Evolutionary conservation across 2,329 filamentous ascomycete genomes (phyloP).

Genomic region (Fusarium pseudograminearum): DNA sequence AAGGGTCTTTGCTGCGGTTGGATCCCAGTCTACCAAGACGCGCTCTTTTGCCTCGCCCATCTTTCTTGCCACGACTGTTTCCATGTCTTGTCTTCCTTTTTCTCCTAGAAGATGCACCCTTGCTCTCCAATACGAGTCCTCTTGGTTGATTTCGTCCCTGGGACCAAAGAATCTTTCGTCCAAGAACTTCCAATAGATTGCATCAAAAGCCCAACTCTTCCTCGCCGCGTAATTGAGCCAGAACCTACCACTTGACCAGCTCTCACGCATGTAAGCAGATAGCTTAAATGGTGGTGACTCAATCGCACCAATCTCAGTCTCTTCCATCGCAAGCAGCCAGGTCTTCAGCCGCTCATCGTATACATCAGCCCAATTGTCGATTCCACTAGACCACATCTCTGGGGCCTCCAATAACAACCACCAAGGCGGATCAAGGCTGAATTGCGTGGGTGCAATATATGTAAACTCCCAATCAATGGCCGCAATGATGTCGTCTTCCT

Average conservation of each 20-base stretch:
- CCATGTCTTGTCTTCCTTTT: background rate
- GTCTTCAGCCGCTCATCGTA: accelerated
- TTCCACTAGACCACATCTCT: background rate
- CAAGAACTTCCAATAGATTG: background rate
- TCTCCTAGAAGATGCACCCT: background rate
- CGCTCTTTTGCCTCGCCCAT: background rate
- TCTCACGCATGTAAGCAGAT: background rate
- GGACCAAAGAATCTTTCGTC: background rate
- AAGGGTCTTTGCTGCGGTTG: background rate
- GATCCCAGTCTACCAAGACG: background rate
- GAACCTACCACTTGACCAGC: background rate
- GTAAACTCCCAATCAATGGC: background rate
- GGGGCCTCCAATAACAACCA: background rate
- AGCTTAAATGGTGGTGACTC: background rate
- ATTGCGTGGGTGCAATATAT: background rate
- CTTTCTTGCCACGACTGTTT: background rate
- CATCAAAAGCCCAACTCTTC: background rate
- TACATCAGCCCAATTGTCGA: accelerated
- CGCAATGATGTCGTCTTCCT: background rate
- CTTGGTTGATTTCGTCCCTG: background rate
- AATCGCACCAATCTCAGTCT: accelerated
- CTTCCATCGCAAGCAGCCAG: background rate
- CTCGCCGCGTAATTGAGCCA: background rate
- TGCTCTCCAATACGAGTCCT: background rate
- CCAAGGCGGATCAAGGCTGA: background rate